These are phyloP conservation scores for Acacia confusa DNA, from an alignment of 306 rosid genomes.

Conservation along the genomic window DNA sequence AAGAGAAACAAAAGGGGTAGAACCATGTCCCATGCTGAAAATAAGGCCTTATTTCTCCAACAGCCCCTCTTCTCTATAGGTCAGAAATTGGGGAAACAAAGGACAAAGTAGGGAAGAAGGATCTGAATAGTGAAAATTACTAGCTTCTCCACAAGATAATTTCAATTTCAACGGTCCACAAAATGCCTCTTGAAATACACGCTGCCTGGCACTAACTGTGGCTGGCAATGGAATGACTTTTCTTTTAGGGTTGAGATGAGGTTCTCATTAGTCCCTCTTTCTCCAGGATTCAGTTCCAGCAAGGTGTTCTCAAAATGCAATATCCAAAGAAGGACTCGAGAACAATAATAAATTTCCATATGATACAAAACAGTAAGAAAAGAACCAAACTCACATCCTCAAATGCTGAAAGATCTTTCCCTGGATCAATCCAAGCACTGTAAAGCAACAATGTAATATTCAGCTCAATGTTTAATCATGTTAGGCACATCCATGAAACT, in stretches of 20 bases:
- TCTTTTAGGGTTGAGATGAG: not conserved
- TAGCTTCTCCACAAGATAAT: not conserved
- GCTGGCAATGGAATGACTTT: not conserved
- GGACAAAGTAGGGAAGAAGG: slow-evolving; percentile 2
- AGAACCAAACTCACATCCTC: slow-evolving; percentile 51
- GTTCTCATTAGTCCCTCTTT: slow-evolving; percentile 1
- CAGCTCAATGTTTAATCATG: slow-evolving; percentile 5
- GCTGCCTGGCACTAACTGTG: not conserved
- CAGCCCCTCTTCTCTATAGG: slow-evolving; percentile 21
- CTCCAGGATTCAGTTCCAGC: slow-evolving; percentile 15
- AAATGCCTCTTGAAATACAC: not conserved
- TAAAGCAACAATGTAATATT: slow-evolving; percentile 22
- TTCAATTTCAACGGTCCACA: slow-evolving; percentile 4
- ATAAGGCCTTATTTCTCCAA: slow-evolving; percentile 21
- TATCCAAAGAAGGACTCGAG: slow-evolving; percentile 14
- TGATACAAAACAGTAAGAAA: slow-evolving; percentile 22
- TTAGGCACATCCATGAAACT: slow-evolving; percentile 21
- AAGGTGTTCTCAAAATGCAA: slow-evolving; percentile 29
- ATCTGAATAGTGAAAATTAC: slow-evolving; percentile 10
- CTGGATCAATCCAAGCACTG: slow-evolving; percentile 61
- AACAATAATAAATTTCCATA: slow-evolving; percentile 3
- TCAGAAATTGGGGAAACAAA: not conserved
- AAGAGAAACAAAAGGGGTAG: slow-evolving; percentile 9
- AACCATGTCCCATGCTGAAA: not conserved
- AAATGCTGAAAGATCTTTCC: slow-evolving; percentile 45